phyloP scores from a whole-genome alignment of 441 rosid genomes.

The Breynia disticha region DNA sequence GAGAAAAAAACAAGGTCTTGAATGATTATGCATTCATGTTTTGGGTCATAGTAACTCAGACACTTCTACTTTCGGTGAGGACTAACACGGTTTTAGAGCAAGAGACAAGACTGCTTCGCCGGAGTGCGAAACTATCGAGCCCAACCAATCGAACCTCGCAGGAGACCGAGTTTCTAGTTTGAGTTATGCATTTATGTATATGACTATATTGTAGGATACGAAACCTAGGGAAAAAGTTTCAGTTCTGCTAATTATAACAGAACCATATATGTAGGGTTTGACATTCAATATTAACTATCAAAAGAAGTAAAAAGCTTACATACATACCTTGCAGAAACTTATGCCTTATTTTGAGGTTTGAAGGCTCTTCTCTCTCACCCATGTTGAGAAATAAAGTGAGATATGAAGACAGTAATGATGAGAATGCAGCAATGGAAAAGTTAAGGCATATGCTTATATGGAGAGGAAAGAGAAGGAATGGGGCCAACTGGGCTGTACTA shows the following conservation, averaged over 20 bases:
- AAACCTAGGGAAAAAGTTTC: background rate
- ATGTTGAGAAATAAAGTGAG: slow-evolving; percentile 6
- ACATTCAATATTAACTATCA: background rate
- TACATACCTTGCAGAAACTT: slow-evolving; percentile 44
- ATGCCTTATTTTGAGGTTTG: slow-evolving; percentile 29
- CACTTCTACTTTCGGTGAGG: no score
- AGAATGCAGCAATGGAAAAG: slow-evolving; percentile 2
- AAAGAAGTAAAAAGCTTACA: slow-evolving; percentile 2
- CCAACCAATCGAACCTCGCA: no score
- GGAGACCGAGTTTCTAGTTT: no score
- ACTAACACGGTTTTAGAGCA: no score
- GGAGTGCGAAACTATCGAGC: no score
- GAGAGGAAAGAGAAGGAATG: slow-evolving; percentile 1
- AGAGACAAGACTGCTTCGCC: no score
- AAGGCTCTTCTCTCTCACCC: slow-evolving; percentile 24
- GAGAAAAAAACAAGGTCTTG: no score
- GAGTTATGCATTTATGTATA: background rate
- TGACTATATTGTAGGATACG: background rate
- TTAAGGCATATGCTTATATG: background rate
- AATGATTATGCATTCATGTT: no score
- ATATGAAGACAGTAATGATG: slow-evolving; percentile 8
- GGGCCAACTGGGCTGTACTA: slow-evolving; percentile 22
- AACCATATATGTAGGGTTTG: background rate
- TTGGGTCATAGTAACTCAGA: no score
- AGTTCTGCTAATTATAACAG: background rate